Conservation (phyloP, 306 rosid genomes). For the Cyamopsis tetragonoloba region DNA sequence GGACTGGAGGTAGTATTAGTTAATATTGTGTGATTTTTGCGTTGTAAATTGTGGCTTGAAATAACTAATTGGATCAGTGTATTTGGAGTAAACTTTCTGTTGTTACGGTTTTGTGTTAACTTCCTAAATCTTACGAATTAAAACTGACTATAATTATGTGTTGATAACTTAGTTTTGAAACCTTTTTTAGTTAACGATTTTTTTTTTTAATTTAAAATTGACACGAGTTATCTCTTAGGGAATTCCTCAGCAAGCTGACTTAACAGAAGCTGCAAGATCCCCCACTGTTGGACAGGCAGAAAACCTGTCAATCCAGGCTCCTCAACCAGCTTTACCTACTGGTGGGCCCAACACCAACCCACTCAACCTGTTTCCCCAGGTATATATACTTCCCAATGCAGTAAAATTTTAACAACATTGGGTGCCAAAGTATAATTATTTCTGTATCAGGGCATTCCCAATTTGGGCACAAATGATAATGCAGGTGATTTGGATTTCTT, state of each 20-base stretch:
- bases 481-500: slow-evolving; percentile 68
- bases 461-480: slow-evolving; percentile 35
- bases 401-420: not conserved
- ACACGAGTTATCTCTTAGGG: slow-evolving; percentile 43
- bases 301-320: slow-evolving; percentile 46
- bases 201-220: not conserved
- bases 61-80: slow-evolving; percentile 1
- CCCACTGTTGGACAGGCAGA: slow-evolving; percentile 40
- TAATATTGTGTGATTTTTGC: slow-evolving; percentile 1
- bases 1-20: too few relatives aligned
- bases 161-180: too few relatives aligned
- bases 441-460: slow-evolving; percentile 65
- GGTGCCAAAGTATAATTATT: slow-evolving; percentile 1
- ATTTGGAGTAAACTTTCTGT: not conserved
- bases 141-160: not conserved
- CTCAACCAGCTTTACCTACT: slow-evolving; percentile 45
- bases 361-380: slow-evolving; percentile 82
- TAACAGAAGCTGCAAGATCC: slow-evolving; percentile 47
- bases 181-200: too few relatives aligned
- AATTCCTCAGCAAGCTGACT: slow-evolving; percentile 80
- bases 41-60: not conserved
- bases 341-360: slow-evolving; percentile 85
- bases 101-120: not conserved
- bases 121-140: not conserved
- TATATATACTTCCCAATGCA: slow-evolving; percentile 4